phyloP scores from a whole-genome alignment of 2,329 filamentous ascomycete genomes.

The Fusarium devonianum region DNA sequence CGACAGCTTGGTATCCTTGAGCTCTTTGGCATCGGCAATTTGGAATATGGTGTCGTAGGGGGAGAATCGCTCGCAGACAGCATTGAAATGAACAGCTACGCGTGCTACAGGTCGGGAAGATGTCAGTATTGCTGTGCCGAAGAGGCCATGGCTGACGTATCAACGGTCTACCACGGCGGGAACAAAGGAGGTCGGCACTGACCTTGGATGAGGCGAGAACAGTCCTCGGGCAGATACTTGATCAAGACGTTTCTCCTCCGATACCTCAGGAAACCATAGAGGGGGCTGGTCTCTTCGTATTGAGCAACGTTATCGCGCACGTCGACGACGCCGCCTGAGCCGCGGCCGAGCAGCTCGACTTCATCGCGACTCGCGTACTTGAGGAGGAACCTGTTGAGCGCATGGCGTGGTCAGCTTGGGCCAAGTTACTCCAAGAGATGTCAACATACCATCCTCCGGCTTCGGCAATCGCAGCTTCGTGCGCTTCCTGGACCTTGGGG shows the following conservation, averaged over 20 bases:
- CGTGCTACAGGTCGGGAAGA: constrained; percentile 65
- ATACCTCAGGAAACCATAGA: constrained; percentile 93
- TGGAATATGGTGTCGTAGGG: constrained; percentile 88
- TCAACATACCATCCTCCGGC: constrained; percentile 87
- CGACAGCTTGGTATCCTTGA: constrained; percentile 87
- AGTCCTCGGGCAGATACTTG: constrained; percentile 90
- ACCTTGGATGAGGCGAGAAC: constrained; percentile 94
- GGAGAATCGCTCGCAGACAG: constrained; percentile 74
- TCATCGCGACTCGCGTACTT: constrained; percentile 91
- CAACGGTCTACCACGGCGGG: neutral
- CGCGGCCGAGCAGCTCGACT: constrained; percentile 77
- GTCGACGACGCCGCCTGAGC: constrained; percentile 83
- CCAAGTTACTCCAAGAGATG: neutral
- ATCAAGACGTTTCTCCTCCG: constrained; percentile 88
- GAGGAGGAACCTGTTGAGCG: constrained; percentile 80
- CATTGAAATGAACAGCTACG: constrained; percentile 75
- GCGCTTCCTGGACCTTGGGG: constrained; percentile 80
- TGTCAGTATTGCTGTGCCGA: constrained; percentile 22
- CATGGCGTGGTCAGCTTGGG: constrained; percentile 13
- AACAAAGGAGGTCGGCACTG: constrained; percentile 43
- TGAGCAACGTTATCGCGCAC: constrained; percentile 78
- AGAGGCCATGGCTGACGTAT: neutral
- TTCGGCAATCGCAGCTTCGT: constrained; percentile 80
- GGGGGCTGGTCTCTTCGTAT: constrained; percentile 84
- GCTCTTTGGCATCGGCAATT: constrained; percentile 75